These are phyloP conservation scores for Stentor roeselii DNA, from an alignment of 73 alveolate genomes.

Conservation along the genomic window DNA sequence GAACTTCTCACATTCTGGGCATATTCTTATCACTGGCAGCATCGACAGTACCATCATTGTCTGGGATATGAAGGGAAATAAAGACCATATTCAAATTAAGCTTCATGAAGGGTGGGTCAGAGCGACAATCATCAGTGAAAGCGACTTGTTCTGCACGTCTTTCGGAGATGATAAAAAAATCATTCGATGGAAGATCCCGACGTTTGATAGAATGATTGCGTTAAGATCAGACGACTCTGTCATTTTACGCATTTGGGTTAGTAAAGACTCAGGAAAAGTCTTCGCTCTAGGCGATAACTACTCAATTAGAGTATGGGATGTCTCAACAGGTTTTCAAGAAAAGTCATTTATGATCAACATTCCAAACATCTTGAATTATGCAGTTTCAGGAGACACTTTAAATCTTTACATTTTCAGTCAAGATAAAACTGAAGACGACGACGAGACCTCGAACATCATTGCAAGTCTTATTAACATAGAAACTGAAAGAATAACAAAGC, in stretches of 20 bases:
- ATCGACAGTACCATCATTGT: not conserved
- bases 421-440: not conserved
- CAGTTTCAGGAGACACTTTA: not conserved
- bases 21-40: not conserved
- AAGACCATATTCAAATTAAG: not conserved
- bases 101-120: not conserved
- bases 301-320: slow-evolving; percentile 1
- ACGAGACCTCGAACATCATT: not conserved
- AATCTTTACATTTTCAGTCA: not conserved
- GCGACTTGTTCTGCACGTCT: not conserved
- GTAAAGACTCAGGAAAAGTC: not conserved
- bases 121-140: not conserved
- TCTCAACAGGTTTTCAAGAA: not conserved
- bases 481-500: not conserved
- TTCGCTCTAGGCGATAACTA: not conserved
- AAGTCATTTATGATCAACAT: not conserved
- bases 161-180: not conserved
- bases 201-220: not conserved
- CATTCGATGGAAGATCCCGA: slow-evolving; percentile 3
- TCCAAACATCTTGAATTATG: no score
- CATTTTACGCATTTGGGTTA: not conserved
- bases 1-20: not conserved
- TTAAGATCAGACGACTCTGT: not conserved
- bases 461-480: not conserved
- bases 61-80: not conserved